phyloP scores from a whole-genome alignment of 2,329 filamentous ascomycete species.

The Cadophora luteo-olivacea region DNA sequence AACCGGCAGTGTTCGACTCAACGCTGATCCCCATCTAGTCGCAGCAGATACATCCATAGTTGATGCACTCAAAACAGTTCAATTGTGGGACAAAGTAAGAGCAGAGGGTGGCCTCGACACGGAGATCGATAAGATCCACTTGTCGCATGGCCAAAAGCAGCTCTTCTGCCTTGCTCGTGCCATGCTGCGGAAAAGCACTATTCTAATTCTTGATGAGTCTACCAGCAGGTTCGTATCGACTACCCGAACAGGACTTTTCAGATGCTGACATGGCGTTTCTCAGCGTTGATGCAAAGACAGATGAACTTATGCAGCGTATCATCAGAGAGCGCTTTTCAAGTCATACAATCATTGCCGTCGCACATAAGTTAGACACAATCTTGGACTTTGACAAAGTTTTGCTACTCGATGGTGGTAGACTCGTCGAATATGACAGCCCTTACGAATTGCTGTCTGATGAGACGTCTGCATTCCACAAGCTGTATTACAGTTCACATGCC shows the following conservation, averaged over 20 bases:
- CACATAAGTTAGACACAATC: conserved; percentile 47
- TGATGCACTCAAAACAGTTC: conserved; percentile 52
- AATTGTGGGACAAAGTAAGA: conserved; percentile 37
- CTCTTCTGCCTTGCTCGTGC: conserved; percentile 56
- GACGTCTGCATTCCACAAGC: background rate
- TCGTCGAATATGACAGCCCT: background rate
- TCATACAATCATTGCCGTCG: conserved; percentile 53
- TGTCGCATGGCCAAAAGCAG: conserved; percentile 58
- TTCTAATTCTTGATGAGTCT: conserved; percentile 47
- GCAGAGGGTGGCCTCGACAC: conserved; percentile 35
- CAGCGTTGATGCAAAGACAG: conserved; percentile 57
- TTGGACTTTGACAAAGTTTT: conserved; percentile 53
- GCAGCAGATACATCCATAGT: conserved; percentile 51
- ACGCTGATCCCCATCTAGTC: conserved; percentile 52
- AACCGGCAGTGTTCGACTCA: conserved; percentile 53
- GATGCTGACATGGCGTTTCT: background rate
- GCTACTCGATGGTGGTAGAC: conserved; percentile 62
- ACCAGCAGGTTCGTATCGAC: conserved; percentile 30
- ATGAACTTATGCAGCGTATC: conserved; percentile 58
- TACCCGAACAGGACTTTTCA: background rate
- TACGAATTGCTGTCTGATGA: background rate
- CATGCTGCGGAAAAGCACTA: conserved; percentile 45
- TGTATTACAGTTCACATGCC: background rate
- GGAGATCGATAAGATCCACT: conserved; percentile 62
- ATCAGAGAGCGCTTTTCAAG: conserved; percentile 56